phyloP scores from a whole-genome alignment of 1,284 basidiomycete genomes.

The Pseudomicrostroma phylloplanum region DNA sequence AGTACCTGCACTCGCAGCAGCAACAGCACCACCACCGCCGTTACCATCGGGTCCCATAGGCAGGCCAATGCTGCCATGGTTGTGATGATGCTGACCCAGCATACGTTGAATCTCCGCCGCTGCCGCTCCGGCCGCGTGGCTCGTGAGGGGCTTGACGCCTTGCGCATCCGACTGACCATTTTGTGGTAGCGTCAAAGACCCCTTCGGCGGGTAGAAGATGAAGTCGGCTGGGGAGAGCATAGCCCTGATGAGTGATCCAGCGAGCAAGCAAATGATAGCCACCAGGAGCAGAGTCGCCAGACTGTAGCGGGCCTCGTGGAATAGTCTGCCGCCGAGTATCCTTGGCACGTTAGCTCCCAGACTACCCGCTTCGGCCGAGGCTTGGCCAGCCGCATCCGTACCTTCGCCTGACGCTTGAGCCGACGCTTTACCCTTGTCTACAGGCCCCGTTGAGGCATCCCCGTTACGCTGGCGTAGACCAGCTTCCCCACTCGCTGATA shows the following conservation, averaged over 20 bases:
- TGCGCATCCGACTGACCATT: neutral
- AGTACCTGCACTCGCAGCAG: neutral
- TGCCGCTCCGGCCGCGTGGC: neutral
- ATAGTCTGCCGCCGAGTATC: neutral
- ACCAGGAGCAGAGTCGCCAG: slow-evolving; percentile 58
- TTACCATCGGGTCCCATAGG: neutral
- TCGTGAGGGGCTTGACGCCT: neutral
- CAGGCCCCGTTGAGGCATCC: neutral
- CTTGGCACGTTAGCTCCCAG: neutral
- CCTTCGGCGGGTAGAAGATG: slow-evolving; percentile 53
- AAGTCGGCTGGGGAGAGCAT: slow-evolving; percentile 86
- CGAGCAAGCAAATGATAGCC: slow-evolving; percentile 78
- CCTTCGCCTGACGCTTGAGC: neutral
- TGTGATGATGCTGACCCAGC: neutral
- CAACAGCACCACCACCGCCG: neutral
- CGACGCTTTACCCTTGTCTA: neutral
- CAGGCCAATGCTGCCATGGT: neutral
- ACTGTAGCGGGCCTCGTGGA: slow-evolving; percentile 23
- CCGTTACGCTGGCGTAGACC: neutral
- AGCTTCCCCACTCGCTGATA: slow-evolving; percentile 24
- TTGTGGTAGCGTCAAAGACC: neutral
- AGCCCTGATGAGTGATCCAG: slow-evolving; percentile 81
- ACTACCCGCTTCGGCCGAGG: neutral
- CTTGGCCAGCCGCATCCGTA: neutral
- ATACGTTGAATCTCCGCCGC: slow-evolving; percentile 5